Percentiles rank a stretch among this genome's conserved stretches.
Conservation (phyloP, 2,329 filamentous ascomycete genomes). For the Aureobasidium subglaciale region DNA sequence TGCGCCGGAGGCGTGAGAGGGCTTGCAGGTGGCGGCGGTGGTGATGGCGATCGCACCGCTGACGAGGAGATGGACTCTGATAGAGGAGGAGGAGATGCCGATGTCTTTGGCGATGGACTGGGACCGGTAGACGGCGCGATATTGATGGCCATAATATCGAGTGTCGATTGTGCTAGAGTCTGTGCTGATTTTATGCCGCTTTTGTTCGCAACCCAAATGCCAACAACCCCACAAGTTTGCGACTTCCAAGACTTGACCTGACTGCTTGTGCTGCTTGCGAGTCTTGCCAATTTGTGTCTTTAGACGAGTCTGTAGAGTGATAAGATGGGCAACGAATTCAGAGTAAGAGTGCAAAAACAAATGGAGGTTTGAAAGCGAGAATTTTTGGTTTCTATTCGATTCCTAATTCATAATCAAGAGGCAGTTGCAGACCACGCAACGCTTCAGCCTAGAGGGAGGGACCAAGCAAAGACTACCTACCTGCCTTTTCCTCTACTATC, state of each 20-base stretch:
- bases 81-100: slow-evolving; percentile 6
- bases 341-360: too few relatives aligned
- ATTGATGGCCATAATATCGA: slow-evolving; percentile 21
- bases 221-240: neutral
- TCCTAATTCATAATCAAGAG: too few relatives aligned
- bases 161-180: slow-evolving; percentile 9
- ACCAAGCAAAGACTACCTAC: too few relatives aligned
- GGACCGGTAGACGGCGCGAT: slow-evolving; percentile 22
- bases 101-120: slow-evolving; percentile 18
- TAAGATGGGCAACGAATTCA: too few relatives aligned
- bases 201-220: neutral
- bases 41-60: slow-evolving; percentile 13
- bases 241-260: too few relatives aligned
- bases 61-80: slow-evolving; percentile 1
- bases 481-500: too few relatives aligned
- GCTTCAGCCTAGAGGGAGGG: too few relatives aligned
- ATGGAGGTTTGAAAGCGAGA: too few relatives aligned
- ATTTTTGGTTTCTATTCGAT: too few relatives aligned
- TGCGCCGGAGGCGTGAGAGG: slow-evolving; percentile 16
- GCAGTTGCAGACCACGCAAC: too few relatives aligned
- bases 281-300: neutral
- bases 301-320: too few relatives aligned
- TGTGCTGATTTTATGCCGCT: slow-evolving; percentile 14
- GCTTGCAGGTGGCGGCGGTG: slow-evolving; percentile 17
- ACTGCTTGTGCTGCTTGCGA: too few relatives aligned